These are phyloP conservation scores for Karstenula rhodostoma DNA, from an alignment of 2,329 filamentous ascomycete species.

Conservation along the genomic window DNA sequence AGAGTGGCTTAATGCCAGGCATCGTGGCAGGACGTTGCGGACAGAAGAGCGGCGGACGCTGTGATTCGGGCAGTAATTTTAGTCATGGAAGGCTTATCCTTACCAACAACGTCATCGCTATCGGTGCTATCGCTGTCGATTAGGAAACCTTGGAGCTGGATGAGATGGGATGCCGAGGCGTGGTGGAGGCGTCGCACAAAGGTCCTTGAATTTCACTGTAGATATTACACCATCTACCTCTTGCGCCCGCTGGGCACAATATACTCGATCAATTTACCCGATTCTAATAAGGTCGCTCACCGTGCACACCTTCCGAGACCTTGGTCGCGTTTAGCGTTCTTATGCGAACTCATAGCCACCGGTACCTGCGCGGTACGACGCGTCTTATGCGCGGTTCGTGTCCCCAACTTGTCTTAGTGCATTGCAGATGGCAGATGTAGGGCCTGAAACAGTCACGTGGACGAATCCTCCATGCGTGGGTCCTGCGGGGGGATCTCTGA, in stretches of 20 bases:
- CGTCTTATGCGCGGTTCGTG: not conserved
- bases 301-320: conserved; percentile 1
- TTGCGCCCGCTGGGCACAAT: conserved; percentile 10
- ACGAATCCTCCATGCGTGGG: conserved; percentile 1
- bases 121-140: conserved; percentile 9
- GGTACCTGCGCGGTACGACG: conserved; percentile 11
- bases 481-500: not conserved
- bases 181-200: conserved; percentile 18
- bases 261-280: not conserved
- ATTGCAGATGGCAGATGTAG: not conserved
- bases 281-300: not conserved
- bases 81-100: conserved; percentile 3
- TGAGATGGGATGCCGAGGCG: not conserved
- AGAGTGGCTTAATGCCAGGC: conserved; percentile 17
- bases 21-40: conserved; percentile 13
- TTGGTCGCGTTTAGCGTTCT: conserved; percentile 4
- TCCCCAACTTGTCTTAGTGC: not conserved
- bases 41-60: conserved; percentile 3
- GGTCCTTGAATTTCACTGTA: conserved; percentile 27
- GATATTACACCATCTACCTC: conserved; percentile 35
- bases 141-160: conserved; percentile 21
- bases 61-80: conserved; percentile 13
- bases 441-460: conserved; percentile 11
- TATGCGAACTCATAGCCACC: not conserved
- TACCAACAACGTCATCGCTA: conserved; percentile 8